Conservation (phyloP, 768 basidiomycete genomes). For the Asterophora lycoperdoides region DNA sequence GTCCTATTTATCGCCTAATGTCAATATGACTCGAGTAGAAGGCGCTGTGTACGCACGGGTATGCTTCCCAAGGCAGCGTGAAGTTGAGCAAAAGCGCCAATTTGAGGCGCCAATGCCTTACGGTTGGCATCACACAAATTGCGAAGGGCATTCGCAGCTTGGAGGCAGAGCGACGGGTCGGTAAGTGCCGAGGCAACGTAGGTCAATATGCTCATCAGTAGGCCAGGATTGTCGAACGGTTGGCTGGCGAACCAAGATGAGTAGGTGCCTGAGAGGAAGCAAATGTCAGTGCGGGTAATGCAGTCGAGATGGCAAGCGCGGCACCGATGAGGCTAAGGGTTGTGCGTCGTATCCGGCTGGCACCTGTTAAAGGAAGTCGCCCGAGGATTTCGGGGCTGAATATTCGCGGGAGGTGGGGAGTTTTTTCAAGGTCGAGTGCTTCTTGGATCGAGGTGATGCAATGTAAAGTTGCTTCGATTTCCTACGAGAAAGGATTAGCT, state of each 20-base stretch:
- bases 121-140: slow-evolving; percentile 90
- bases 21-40: no score
- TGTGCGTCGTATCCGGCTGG: slow-evolving; percentile 67
- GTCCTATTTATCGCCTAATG: not conserved
- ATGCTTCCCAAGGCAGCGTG: slow-evolving; percentile 73
- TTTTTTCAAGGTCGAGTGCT: slow-evolving; percentile 58
- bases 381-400: slow-evolving; percentile 74
- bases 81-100: slow-evolving; percentile 78
- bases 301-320: not conserved
- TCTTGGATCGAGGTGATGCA: slow-evolving; percentile 87
- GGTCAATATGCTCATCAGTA: slow-evolving; percentile 60
- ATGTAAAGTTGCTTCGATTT: slow-evolving; percentile 82
- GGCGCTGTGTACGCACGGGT: slow-evolving; percentile 46
- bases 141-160: slow-evolving; percentile 78
- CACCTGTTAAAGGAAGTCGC: slow-evolving; percentile 58
- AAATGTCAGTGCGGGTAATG: not conserved
- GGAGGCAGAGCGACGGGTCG: slow-evolving; percentile 58
- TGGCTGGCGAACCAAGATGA: slow-evolving; percentile 76
- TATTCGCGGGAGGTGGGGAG: slow-evolving; percentile 53
- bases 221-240: slow-evolving; percentile 28
- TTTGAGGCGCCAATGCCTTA: slow-evolving; percentile 76
- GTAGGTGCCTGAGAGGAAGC: slow-evolving; percentile 46
- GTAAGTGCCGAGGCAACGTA: slow-evolving; percentile 70
- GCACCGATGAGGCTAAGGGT: slow-evolving; percentile 71
- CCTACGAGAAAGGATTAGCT: slow-evolving; percentile 36